Evolutionary conservation across 129 eudicot species (phyloP).

Genomic region (Mikania micrantha): DNA sequence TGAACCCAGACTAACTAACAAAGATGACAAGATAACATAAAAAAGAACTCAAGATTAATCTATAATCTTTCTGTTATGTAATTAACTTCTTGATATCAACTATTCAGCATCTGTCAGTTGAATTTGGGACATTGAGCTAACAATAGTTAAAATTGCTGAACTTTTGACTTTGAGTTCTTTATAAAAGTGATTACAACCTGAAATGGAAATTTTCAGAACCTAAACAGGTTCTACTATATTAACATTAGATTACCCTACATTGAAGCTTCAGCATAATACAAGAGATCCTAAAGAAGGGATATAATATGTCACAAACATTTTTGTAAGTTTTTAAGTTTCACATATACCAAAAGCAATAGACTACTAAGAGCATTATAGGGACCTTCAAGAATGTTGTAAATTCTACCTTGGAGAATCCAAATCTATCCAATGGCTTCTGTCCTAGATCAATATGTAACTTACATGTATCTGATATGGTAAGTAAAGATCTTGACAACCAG

Average conservation of each 20-base stretch:
- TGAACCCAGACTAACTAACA: neutral
- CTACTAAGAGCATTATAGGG: neutral
- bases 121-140: neutral
- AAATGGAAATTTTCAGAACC: neutral
- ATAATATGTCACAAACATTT: too few species aligned
- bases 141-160: neutral
- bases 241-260: neutral
- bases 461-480: neutral
- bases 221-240: neutral
- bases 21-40: neutral
- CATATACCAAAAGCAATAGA: neutral
- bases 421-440: neutral
- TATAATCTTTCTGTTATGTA: neutral
- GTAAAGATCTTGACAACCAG: neutral
- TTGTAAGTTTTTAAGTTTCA: too few species aligned
- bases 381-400: neutral
- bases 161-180: neutral
- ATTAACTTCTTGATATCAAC: neutral
- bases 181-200: neutral
- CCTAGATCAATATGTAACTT: slow-evolving; percentile 2
- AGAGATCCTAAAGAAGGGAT: neutral
- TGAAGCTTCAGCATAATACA: neutral
- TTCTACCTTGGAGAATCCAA: neutral
- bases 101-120: neutral
- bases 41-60: too few species aligned